Percentiles rank a stretch among this genome's conserved stretches.
phyloP scores from a whole-genome alignment of 257 asterid genomes.

The Solanum tarijense region DNA sequence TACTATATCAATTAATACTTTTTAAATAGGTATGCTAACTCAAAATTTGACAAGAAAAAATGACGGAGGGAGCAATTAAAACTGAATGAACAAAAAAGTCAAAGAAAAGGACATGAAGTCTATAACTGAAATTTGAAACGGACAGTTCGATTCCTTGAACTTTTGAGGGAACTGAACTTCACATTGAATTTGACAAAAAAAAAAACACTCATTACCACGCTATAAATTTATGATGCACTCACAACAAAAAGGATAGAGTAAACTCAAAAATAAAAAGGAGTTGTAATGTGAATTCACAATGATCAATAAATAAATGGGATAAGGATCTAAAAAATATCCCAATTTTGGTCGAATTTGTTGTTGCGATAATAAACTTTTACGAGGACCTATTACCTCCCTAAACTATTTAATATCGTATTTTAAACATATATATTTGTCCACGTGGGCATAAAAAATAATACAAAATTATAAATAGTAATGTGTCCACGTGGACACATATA shows the following conservation, averaged over 20 bases:
- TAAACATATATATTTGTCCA: no score
- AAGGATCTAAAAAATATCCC: no score
- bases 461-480: no score
- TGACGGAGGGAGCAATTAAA: accelerated
- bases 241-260: not conserved
- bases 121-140: not conserved
- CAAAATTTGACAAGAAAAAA: no score
- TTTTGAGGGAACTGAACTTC: not conserved
- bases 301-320: not conserved
- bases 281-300: not conserved
- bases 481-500: no score
- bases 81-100: not conserved
- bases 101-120: not conserved
- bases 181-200: not conserved
- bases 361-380: no score
- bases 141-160: not conserved
- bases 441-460: no score
- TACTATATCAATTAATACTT: no score
- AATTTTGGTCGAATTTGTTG: no score
- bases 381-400: no score
- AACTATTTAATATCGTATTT: no score
- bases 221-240: not conserved
- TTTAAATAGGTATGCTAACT: no score
- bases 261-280: not conserved
- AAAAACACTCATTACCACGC: not conserved